These are phyloP conservation scores for Tagetes patula DNA, from an alignment of 129 eudicot genomes.

Conservation along the genomic window DNA sequence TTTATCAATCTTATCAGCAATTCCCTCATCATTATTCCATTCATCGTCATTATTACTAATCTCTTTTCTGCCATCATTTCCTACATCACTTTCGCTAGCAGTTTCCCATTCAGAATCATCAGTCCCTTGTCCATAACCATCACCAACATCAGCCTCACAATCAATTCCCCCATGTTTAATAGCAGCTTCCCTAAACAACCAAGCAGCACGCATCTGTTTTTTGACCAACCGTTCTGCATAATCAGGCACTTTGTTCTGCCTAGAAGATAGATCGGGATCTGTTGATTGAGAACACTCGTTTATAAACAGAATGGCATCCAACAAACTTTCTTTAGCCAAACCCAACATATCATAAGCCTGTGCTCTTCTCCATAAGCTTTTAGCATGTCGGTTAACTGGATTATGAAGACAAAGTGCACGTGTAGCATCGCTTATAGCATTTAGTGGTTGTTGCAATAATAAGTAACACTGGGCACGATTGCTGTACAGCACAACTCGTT, in stretches of 20 bases:
- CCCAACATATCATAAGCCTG: conserved; percentile 98
- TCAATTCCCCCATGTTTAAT: conserved; percentile 75
- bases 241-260: conserved; percentile 94
- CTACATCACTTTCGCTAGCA: conserved; percentile 91
- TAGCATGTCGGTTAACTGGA: conserved; percentile 94
- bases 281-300: conserved; percentile 89
- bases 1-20: conserved; percentile 46
- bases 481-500: conserved; percentile 80
- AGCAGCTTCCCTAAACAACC: conserved; percentile 95
- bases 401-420: conserved; percentile 90
- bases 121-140: conserved; percentile 61
- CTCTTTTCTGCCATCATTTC: conserved; percentile 60
- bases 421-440: conserved; percentile 91
- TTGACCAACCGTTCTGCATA: conserved; percentile 93
- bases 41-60: conserved; percentile 47
- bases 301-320: conserved; percentile 85
- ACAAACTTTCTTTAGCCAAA: conserved; percentile 81
- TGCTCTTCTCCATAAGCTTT: conserved; percentile 97
- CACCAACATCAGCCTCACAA: conserved; percentile 64
- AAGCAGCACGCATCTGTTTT: conserved; percentile 97
- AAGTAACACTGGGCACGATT: conserved; percentile 96
- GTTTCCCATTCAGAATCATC: conserved; percentile 99
- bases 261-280: conserved; percentile 72
- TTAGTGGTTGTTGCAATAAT: conserved; percentile 76
- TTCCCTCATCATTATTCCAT: conserved; percentile 56